phyloP scores from a whole-genome alignment of 1,284 basidiomycete genomes.

The Apiotrichum brassicae region DNA sequence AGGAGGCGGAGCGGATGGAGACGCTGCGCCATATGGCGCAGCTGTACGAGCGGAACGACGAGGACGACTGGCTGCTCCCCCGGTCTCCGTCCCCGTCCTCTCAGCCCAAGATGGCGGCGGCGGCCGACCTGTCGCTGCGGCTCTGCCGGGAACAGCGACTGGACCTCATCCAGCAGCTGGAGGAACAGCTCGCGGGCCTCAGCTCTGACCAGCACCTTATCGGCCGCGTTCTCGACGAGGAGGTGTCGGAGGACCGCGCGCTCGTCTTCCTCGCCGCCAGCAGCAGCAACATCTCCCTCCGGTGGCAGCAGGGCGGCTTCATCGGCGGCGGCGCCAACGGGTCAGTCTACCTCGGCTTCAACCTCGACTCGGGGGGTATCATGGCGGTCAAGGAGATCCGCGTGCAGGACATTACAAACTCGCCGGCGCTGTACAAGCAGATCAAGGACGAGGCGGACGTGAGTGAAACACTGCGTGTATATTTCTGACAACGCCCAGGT shows the following conservation, averaged over 20 bases:
- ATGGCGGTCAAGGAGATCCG: constrained; percentile 99
- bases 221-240: constrained; percentile 84
- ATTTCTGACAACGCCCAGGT: constrained; percentile 40
- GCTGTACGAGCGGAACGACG: constrained; percentile 51
- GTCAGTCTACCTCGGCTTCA: constrained; percentile 95
- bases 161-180: constrained; percentile 58
- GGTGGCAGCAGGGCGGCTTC: constrained; percentile 98
- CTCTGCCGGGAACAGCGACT: constrained; percentile 66
- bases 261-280: constrained; percentile 86
- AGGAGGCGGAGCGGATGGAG: constrained; percentile 78
- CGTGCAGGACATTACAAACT: constrained; percentile 82
- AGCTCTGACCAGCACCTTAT: constrained; percentile 66
- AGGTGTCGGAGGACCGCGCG: constrained; percentile 83
- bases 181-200: constrained; percentile 55
- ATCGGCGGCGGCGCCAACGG: constrained; percentile 97
- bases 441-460: constrained; percentile 92
- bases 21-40: constrained; percentile 61
- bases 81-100: constrained; percentile 27
- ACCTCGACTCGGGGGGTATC: constrained; percentile 89
- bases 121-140: constrained; percentile 58
- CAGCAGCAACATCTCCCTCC: constrained; percentile 88
- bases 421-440: constrained; percentile 79
- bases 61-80: constrained; percentile 48
- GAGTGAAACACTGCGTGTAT: not conserved
- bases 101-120: constrained; percentile 20